A percentile compares a stretch with the other conserved stretches of the same genome.
Evolutionary conservation across 106 monocot species (phyloP).

Genomic region (Dioscorea alata): DNA sequence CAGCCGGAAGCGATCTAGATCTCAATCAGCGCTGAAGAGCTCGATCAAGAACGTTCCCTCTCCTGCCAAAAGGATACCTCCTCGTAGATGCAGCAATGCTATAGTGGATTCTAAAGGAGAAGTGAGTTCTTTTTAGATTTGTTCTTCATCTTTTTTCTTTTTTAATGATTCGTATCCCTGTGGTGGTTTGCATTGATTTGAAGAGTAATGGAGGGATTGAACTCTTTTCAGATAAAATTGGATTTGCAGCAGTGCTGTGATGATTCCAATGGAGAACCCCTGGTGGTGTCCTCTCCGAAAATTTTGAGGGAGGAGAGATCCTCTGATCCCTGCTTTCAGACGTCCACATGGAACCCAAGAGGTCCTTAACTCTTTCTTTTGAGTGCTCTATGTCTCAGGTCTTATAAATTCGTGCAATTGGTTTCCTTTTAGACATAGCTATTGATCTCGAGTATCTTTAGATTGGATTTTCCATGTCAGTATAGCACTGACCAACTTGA

Average conservation of each 20-base stretch:
- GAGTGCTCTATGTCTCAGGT: no score
- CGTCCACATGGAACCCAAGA: slow-evolving; percentile 32
- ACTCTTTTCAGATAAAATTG: not conserved
- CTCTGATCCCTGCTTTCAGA: slow-evolving; percentile 6
- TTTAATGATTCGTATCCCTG: no score
- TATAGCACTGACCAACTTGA: no score
- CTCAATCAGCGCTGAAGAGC: not conserved
- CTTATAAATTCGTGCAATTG: no score
- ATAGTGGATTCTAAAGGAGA: not conserved
- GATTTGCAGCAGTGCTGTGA: not conserved
- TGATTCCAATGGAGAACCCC: not conserved
- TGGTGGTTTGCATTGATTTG: not conserved
- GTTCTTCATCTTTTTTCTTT: not conserved
- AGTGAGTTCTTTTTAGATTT: not conserved
- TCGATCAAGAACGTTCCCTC: not conserved
- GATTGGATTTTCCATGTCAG: no score
- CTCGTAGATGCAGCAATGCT: not conserved
- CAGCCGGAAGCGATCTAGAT: slow-evolving; percentile 8
- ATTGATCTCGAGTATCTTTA: no score
- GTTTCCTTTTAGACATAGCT: no score
- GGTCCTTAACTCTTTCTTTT: slow-evolving; percentile 1
- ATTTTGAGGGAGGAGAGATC: slow-evolving; percentile 20
- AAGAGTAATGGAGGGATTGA: no score
- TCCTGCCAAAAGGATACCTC: slow-evolving; percentile 14
- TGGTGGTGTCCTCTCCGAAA: slow-evolving; percentile 5